phyloP scores from a whole-genome alignment of 306 rosid genomes.

The Adenanthera pavonina region DNA sequence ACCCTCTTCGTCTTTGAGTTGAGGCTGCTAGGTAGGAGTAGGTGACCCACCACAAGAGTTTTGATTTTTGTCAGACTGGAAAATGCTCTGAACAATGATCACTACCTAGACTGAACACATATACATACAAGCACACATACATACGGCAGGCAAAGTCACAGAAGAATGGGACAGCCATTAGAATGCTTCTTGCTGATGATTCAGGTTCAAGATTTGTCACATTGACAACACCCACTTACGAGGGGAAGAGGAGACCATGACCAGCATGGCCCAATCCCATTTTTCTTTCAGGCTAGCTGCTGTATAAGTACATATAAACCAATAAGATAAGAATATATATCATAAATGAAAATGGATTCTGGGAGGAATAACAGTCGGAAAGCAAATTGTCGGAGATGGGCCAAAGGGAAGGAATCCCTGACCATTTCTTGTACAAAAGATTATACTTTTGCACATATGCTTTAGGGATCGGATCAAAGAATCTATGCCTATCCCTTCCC shows the following conservation, averaged over 20 bases:
- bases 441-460: conserved; percentile 42
- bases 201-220: conserved; percentile 13
- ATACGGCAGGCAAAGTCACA: background rate
- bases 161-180: conserved; percentile 46
- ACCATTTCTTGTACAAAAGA: conserved; percentile 41
- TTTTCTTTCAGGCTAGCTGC: background rate
- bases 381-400: background rate
- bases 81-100: conserved; percentile 36
- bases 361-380: too few relatives aligned
- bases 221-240: background rate
- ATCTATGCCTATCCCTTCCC: conserved; percentile 26
- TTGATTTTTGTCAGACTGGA: conserved; percentile 36
- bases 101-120: too few relatives aligned
- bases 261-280: background rate
- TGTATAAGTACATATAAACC: background rate
- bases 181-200: conserved; percentile 36
- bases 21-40: conserved; percentile 10
- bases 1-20: conserved; percentile 51
- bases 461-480: conserved; percentile 49
- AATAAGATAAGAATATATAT: too few relatives aligned
- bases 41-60: conserved; percentile 58
- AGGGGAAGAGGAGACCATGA: too few relatives aligned
- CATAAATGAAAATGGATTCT: too few relatives aligned
- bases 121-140: too few relatives aligned
- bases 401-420: conserved; percentile 28